Evolutionary conservation across 192 early-diverging fungal species (phyloP), one percentile per base, ranked within the genome.

Genomic region (Mortierella alpina): DNA sequence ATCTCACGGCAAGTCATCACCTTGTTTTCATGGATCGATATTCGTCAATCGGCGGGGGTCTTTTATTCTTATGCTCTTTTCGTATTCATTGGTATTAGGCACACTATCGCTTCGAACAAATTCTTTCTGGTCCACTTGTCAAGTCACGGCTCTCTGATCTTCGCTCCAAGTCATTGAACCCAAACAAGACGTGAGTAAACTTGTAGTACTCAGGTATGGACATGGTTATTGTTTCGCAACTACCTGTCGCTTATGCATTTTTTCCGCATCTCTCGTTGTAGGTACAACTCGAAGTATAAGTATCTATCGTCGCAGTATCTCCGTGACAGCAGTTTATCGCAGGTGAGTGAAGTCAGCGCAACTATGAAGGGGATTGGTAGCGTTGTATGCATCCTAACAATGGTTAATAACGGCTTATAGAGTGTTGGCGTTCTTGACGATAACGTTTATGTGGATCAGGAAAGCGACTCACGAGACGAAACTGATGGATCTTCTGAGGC

Each of bases 301-400:
- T 86, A 91, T 66, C 63, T 90, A 42, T 87, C 87, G 4, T 88
- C 88, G 4, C 88, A 89, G 60, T 90, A 84, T 64, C 68, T 92
- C 20, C 71, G 82, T 8, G 90, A 89, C 39, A 90, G 87, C 69
- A 90, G 89, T 68, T 60, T 92, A 41, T 89, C 87, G 41, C 88
- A 89, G 82, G 87, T 89, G 58, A 65, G 45, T 18, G 22, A 72
- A 14, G 11, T 55, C n/a, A 14, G 17, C 40, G 22, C n/a, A 58
- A 10, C 53, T 12, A 42, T 31, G 40, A 59, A 17, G 18, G 18
- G 45, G 45, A 40, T 20, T 31, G 5, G 41, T 2, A 11, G 9
- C 9, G 41, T 47, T 42, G 41, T 22, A 3, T 10, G 0, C 17
- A 18, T 46, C 8, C 39, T 68, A 23, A 58, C 22, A 20, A 40